Conservation (phyloP, 2,329 filamentous ascomycete genomes). For the Penicillium brevicompactum region DNA sequence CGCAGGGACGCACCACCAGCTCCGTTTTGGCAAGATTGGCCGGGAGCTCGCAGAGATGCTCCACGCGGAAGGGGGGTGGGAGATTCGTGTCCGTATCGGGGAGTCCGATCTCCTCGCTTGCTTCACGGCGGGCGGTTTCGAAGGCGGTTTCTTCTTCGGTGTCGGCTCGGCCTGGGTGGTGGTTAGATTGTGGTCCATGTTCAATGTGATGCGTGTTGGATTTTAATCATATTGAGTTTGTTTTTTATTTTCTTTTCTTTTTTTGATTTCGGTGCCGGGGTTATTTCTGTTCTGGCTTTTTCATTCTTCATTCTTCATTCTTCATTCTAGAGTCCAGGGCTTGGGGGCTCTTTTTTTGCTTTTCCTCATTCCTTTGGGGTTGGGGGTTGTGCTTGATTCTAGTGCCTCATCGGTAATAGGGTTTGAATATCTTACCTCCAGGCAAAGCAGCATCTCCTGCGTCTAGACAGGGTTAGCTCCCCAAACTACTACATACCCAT, state of each 20-base stretch:
- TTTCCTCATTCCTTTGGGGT: not conserved
- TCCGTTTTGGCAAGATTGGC: conserved; percentile 73
- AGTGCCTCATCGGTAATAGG: not conserved
- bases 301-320: not conserved
- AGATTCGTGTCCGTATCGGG: conserved; percentile 70
- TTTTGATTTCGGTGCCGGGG: not conserved
- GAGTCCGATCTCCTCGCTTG: conserved; percentile 89
- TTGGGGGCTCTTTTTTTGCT: not conserved
- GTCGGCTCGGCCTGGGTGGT: conserved; percentile 56
- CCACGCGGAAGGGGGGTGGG: conserved; percentile 76
- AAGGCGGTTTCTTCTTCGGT: conserved; percentile 60
- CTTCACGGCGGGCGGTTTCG: conserved; percentile 85
- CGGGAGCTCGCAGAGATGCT: conserved; percentile 84
- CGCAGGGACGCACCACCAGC: conserved; percentile 72
- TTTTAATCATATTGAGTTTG: too few relatives aligned
- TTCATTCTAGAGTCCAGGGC: not conserved
- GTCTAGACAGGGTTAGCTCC: conserved; percentile 37
- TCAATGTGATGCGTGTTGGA: not conserved
- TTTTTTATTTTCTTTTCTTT: not conserved
- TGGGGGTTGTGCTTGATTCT: not conserved
- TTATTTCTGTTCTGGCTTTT: not conserved
- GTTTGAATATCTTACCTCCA: conserved; percentile 61
- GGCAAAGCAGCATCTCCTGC: conserved; percentile 88
- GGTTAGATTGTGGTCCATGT: not conserved
- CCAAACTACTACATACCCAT: conserved; percentile 9